These are phyloP conservation scores for Sporothrix curviconia DNA, from an alignment of 2,329 filamentous ascomycete genomes.

Conservation along the genomic window DNA sequence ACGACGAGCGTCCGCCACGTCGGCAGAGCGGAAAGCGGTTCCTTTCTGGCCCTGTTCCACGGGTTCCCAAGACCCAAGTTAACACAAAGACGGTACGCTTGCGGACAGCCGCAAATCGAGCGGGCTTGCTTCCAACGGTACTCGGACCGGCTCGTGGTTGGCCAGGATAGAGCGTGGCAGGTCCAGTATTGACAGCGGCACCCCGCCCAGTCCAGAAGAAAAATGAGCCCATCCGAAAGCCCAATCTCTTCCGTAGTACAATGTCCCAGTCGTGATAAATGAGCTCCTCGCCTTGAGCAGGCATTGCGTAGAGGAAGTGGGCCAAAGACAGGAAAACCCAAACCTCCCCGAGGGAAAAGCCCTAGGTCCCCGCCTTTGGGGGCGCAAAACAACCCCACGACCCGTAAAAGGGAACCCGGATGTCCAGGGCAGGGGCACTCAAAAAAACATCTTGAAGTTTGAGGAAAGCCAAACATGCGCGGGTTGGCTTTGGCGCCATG, in stretches of 20 bases:
- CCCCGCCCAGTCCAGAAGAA: slow-evolving; percentile 82
- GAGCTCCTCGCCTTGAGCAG: slow-evolving; percentile 74
- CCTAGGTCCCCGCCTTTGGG: slow-evolving; percentile 69
- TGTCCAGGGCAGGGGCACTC: slow-evolving; percentile 81
- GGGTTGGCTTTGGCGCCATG: slow-evolving; percentile 86
- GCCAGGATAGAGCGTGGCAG: slow-evolving; percentile 74
- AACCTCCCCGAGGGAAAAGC: slow-evolving; percentile 69
- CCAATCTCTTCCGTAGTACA: slow-evolving; percentile 85
- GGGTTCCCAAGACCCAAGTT: slow-evolving; percentile 87
- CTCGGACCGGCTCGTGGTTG: slow-evolving; percentile 61
- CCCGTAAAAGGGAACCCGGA: slow-evolving; percentile 66
- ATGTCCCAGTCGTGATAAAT: slow-evolving; percentile 84
- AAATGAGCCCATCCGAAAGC: slow-evolving; percentile 88
- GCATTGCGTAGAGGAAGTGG: slow-evolving; percentile 79
- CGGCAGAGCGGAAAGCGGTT: slow-evolving; percentile 70
- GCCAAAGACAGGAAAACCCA: slow-evolving; percentile 69
- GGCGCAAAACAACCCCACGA: slow-evolving; percentile 62
- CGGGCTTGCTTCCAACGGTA: slow-evolving; percentile 61
- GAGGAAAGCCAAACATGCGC: slow-evolving; percentile 72
- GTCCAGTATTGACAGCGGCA: slow-evolving; percentile 78
- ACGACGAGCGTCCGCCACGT: slow-evolving; percentile 57
- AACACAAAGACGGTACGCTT: slow-evolving; percentile 60
- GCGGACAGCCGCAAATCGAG: slow-evolving; percentile 56
- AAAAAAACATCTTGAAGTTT: slow-evolving; percentile 94
- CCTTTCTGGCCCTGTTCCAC: slow-evolving; percentile 75